Evolutionary conservation across 225 moss, liverwort and hornwort species (phyloP).

Genomic region (Pseudisothecium myosuroides): DNA sequence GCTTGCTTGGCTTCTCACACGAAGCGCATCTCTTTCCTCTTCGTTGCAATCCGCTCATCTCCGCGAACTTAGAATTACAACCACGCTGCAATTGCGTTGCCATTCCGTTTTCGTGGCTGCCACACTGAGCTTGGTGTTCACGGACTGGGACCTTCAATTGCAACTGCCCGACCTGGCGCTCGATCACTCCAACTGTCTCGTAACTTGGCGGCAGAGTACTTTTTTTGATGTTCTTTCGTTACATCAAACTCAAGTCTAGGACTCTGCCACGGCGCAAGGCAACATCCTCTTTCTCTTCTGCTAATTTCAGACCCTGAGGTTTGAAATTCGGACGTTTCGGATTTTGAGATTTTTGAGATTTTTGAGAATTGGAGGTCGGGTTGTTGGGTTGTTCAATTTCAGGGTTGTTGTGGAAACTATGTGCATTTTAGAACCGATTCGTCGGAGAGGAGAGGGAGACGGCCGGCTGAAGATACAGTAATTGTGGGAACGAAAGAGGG

Average conservation of each 20-base stretch:
- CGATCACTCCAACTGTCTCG: background rate
- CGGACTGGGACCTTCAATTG: background rate
- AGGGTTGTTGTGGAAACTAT: too few relatives aligned
- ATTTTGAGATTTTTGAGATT: background rate
- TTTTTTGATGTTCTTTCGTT: background rate
- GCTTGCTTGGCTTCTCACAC: background rate
- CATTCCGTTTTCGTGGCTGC: background rate
- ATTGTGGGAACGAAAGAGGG: background rate
- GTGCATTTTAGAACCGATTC: background rate
- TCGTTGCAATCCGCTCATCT: background rate
- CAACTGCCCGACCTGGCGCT: background rate
- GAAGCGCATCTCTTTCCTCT: background rate
- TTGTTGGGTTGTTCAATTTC: background rate
- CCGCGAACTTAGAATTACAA: too few relatives aligned
- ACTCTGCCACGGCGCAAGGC: background rate
- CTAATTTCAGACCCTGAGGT: background rate
- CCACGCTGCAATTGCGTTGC: background rate
- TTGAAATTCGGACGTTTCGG: background rate
- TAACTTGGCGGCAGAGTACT: background rate
- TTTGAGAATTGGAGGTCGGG: background rate
- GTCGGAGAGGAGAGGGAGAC: background rate
- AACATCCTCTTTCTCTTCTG: background rate
- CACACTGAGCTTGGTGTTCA: background rate
- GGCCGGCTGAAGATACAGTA: too few relatives aligned
- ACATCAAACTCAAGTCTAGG: background rate